Evolutionary conservation across 2,329 filamentous ascomycete species (phyloP), one percentile per base, ranked within the genome.

Genomic region (Fusarium buxicola): DNA sequence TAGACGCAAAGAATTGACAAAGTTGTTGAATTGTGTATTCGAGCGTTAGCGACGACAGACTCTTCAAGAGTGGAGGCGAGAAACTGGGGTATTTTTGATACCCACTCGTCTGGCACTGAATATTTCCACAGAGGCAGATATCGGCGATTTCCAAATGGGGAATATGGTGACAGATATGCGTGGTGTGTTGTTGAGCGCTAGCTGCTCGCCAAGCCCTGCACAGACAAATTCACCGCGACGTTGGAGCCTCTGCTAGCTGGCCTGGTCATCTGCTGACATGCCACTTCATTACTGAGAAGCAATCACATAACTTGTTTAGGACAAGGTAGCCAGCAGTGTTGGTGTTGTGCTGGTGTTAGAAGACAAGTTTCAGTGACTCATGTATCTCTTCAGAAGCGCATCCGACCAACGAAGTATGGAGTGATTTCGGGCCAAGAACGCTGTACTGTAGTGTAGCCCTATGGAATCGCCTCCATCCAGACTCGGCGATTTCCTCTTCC

Each of bases 1-100:
- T 97, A 81, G 41, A 32, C 12, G 24, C 28, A 16, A 34, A 35
- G 21, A 21, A 21, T 21, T 9, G 47, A 40, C 18, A 13, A 18
- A 18, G 31, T 31, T n/a, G 36, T 28, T 36, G 52, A 15, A 47
- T 38, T 40, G 54, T 36, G 16, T 40, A 30, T 36, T 34, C 18
- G 41, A 48, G 52, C 52, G 31, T 27, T 43, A 40, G 43, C 36
- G 30, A 27, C 25, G 18, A 25, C n/a, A 28, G 12, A 34, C 47
- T 27, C 12, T 31, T 28, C 15, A 25, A 45, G 32, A 16, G 28
- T 21, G 36, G 16, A 54, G 24, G 15, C 18, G 54, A 36, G 34
- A 61, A 41, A 52, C 39, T 45, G 13, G 31, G 13, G 50, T 38
- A 45, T 25, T 32, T 46, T 55, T 63, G 54, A 58, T 65, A 65